phyloP scores from a whole-genome alignment of 352 stramenopile species.

The Ophiocytium majus region DNA sequence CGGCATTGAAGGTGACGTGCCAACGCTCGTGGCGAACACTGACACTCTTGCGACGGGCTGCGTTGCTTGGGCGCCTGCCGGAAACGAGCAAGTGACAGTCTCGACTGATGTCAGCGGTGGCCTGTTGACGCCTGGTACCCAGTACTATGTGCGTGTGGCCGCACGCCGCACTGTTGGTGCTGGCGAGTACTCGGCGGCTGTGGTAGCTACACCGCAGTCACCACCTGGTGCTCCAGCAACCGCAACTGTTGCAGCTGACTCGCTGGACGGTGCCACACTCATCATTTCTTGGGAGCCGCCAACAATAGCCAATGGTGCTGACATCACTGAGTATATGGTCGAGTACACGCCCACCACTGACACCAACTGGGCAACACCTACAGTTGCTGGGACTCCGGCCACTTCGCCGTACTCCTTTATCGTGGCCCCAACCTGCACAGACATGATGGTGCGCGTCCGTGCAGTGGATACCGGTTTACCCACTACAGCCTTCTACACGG shows the following conservation, averaged over 20 bases:
- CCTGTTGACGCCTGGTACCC: conserved; percentile 68
- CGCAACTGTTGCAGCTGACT: conserved; percentile 36
- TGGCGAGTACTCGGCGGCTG: conserved; percentile 54
- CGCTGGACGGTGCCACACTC: conserved; percentile 59
- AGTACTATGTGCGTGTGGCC: conserved; percentile 81
- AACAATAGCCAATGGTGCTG: conserved; percentile 66
- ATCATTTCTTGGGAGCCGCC: conserved; percentile 77
- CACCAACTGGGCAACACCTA: conserved; percentile 54
- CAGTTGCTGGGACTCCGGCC: conserved; percentile 13
- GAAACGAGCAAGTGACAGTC: neutral
- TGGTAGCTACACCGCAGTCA: neutral
- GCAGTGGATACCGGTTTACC: conserved; percentile 65
- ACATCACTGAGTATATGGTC: conserved; percentile 71
- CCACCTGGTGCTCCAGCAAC: neutral
- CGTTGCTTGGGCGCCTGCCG: neutral
- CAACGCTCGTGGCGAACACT: neutral
- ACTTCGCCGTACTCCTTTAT: neutral
- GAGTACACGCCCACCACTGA: conserved; percentile 74
- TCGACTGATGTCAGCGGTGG: conserved; percentile 69
- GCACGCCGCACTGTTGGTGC: conserved; percentile 76
- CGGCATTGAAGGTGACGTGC: conserved; percentile 56
- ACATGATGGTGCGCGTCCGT: conserved; percentile 67
- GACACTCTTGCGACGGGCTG: neutral
- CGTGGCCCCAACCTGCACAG: neutral
- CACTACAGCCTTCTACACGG: neutral